phyloP scores from a whole-genome alignment of 352 stramenopile genomes.

The Pythium rhizo-oryzae region DNA sequence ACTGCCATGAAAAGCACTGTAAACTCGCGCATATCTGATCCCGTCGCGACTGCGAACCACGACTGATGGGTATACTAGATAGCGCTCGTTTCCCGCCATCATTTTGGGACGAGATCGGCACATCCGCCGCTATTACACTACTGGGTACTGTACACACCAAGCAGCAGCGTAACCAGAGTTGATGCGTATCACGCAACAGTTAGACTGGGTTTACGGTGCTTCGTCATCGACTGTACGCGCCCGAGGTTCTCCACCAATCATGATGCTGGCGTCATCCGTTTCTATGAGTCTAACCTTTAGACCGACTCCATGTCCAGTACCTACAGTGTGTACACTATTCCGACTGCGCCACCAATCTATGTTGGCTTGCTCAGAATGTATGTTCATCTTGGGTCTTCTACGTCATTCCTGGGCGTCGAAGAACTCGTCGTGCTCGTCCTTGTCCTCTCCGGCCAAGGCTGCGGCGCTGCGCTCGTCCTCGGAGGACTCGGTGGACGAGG shows the following conservation, averaged over 20 bases:
- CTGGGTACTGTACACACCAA: no score
- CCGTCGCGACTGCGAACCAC: not conserved
- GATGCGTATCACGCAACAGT: not conserved
- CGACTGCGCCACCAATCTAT: no score
- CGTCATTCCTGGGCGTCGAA: slow-evolving; percentile 39
- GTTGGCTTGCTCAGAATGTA: no score
- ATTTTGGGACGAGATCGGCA: not conserved
- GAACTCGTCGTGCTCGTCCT: slow-evolving; percentile 54
- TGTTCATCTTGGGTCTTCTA: not conserved
- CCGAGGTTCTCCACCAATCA: no score
- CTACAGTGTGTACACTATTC: no score
- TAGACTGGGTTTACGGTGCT: not conserved
- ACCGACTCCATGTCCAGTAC: no score
- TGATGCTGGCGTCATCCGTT: no score
- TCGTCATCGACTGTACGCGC: no score
- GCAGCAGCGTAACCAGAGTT: not conserved
- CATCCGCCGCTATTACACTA: no score
- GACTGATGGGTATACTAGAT: slow-evolving; percentile 16
- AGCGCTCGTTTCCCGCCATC: not conserved
- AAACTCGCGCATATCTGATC: not conserved
- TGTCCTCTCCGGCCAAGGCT: slow-evolving; percentile 10
- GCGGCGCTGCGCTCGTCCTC: slow-evolving; percentile 21
- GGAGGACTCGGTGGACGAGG: slow-evolving; percentile 7
- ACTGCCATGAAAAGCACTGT: not conserved
- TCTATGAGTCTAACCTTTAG: no score